Evolutionary conservation across 108 stramenopile species (phyloP), one percentile per base, ranked within the genome.

Genomic region (Cyclotella atomus): DNA sequence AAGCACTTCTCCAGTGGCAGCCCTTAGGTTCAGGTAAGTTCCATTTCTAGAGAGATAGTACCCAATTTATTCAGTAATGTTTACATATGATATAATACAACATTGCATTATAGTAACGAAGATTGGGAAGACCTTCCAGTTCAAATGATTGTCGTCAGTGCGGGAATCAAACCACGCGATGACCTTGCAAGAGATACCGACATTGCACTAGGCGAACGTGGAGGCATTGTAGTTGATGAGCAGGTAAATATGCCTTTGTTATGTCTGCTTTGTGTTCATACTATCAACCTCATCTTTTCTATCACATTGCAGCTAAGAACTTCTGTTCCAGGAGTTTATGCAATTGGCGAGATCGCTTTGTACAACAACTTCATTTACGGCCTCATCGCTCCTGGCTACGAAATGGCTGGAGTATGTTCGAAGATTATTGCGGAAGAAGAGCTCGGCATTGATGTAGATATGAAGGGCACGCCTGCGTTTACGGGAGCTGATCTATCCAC

Each of bases 351-450:
- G 70, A 87, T 94, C 45, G 97, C 94, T 30, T 81, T 96, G 9
- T 89, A 97, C 84, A 87, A 92, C 27, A 96, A 95, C 70, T 94
- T 94, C 79, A 95, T 96, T 69, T 97, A 97, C 70, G 97, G 97
- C 35, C 81, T 97, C 25, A 92, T 97, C 61, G 97, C 95, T 25
- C 97, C 97, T 2, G 92, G 92, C 25, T 97, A 96, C 69, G 86
- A 82, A 34, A 96, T 96, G 95, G 95, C 97, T 7, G 93, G 85
- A 30, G 94, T 95, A 12, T 89, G 90, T 55, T 89, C 97, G 47
- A 93, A 92, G 70, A 57, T 89, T 24, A 79, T 91, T 44, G 88
- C 92, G 6, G 47, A 85, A 29, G 82, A 90, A 19, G 60, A 75
- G n/a, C 67, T 91, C 19, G 89, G 88, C 3, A 36, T 90, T 49